Evolutionary conservation across 371 early-diverging fungal genomes (phyloP).

Genomic region (Apophysomyces elegans): DNA sequence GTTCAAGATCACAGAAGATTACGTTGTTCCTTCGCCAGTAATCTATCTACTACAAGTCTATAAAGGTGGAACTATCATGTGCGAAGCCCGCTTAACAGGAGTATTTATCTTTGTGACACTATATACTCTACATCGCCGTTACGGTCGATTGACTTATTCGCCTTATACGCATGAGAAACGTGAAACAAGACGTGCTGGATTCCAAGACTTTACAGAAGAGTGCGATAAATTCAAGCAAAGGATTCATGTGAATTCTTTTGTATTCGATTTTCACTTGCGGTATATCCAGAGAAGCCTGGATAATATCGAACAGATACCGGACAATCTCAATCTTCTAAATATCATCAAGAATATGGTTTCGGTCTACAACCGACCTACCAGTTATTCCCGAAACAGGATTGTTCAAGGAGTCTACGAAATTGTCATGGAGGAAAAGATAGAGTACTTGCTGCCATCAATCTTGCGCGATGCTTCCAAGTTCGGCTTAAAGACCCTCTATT

Average conservation of each 20-base stretch:
- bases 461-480: slow-evolving; percentile 68
- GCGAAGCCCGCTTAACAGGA: slow-evolving; percentile 74
- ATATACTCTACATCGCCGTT: slow-evolving; percentile 72
- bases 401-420: slow-evolving; percentile 52
- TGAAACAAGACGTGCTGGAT: slow-evolving; percentile 51
- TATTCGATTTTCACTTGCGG: slow-evolving; percentile 80
- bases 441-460: slow-evolving; percentile 65
- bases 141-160: slow-evolving; percentile 57
- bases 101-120: slow-evolving; percentile 75
- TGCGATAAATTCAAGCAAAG: slow-evolving; percentile 69
- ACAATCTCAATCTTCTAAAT: slow-evolving; percentile 61
- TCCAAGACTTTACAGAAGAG: slow-evolving; percentile 69
- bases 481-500: slow-evolving; percentile 49
- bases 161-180: slow-evolving; percentile 57
- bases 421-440: slow-evolving; percentile 38
- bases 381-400: slow-evolving; percentile 68
- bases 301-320: slow-evolving; percentile 37
- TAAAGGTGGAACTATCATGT: slow-evolving; percentile 72
- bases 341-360: slow-evolving; percentile 64
- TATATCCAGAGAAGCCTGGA: slow-evolving; percentile 67
- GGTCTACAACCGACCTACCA: slow-evolving; percentile 62
- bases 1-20: slow-evolving; percentile 38
- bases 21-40: slow-evolving; percentile 54
- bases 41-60: slow-evolving; percentile 71
- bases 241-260: slow-evolving; percentile 83